phyloP scores from a whole-genome alignment of 768 basidiomycete genomes.

The Psilocybe tampanensis region DNA sequence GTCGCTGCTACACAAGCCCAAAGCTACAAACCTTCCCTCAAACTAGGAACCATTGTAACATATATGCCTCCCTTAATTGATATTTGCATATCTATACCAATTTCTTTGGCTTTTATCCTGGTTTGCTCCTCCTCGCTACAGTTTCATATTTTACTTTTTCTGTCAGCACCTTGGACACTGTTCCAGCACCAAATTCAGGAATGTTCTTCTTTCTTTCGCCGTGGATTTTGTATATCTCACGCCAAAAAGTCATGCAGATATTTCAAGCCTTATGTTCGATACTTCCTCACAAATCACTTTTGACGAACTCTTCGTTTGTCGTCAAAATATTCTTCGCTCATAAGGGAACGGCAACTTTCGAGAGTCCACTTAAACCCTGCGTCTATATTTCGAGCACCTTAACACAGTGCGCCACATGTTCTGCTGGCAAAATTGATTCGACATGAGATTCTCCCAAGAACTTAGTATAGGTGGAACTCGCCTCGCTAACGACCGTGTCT shows the following conservation, averaged over 20 bases:
- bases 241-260: no score
- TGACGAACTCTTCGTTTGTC: no score
- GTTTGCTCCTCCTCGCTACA: no score
- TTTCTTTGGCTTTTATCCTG: no score
- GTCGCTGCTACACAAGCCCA: neutral
- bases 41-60: slow-evolving; percentile 17
- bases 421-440: neutral
- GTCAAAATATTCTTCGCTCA: neutral
- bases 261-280: no score
- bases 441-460: neutral
- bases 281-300: neutral
- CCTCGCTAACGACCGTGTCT: neutral
- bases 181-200: no score
- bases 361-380: neutral
- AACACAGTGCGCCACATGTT: neutral
- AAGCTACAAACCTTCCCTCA: neutral
- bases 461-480: neutral
- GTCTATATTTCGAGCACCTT: neutral
- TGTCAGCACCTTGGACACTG: no score
- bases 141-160: no score
- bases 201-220: no score
- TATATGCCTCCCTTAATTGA: neutral
- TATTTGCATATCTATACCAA: neutral
- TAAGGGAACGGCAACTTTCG: neutral
- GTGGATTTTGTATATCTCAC: no score